Evolutionary conservation across 805 yeast species (phyloP).

Genomic region (Lachancea cidri): DNA sequence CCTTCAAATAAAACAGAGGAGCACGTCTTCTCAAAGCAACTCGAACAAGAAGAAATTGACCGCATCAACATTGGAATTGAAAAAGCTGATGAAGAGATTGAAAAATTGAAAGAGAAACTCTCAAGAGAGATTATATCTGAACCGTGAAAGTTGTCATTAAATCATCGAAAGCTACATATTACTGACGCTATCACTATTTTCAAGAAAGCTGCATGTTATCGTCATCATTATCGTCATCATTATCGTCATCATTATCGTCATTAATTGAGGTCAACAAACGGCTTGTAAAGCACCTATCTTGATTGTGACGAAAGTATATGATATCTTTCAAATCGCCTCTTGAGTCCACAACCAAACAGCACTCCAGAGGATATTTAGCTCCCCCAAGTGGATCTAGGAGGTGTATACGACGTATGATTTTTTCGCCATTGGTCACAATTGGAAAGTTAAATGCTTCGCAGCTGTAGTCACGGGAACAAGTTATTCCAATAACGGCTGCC

Average conservation of each 20-base stretch:
- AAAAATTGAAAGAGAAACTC: conserved; percentile 37
- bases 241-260: background rate
- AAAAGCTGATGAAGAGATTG: conserved; percentile 42
- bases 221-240: too few relatives aligned
- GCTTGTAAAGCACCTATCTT: background rate
- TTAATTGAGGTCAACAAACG: background rate
- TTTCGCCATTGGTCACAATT: conserved; percentile 1
- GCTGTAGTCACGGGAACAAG: background rate
- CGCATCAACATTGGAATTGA: conserved; percentile 45
- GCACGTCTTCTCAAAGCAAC: conserved; percentile 42
- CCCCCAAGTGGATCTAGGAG: conserved; percentile 2
- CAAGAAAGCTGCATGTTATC: background rate
- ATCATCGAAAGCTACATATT: too few relatives aligned
- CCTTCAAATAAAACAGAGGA: conserved; percentile 36
- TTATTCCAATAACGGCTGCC: background rate
- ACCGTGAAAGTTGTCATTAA: background rate
- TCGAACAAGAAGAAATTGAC: conserved; percentile 62
- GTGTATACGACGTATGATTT: background rate
- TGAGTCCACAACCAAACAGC: conserved; percentile 1
- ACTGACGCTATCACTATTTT: background rate
- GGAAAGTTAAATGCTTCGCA: background rate
- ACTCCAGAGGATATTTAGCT: background rate
- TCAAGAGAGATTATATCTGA: conserved; percentile 2
- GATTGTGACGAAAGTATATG: background rate
- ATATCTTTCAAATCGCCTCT: background rate